These are phyloP conservation scores for Pseudogymnoascus sp. DNA, from an alignment of 2,329 filamentous ascomycete species.

Conservation along the genomic window DNA sequence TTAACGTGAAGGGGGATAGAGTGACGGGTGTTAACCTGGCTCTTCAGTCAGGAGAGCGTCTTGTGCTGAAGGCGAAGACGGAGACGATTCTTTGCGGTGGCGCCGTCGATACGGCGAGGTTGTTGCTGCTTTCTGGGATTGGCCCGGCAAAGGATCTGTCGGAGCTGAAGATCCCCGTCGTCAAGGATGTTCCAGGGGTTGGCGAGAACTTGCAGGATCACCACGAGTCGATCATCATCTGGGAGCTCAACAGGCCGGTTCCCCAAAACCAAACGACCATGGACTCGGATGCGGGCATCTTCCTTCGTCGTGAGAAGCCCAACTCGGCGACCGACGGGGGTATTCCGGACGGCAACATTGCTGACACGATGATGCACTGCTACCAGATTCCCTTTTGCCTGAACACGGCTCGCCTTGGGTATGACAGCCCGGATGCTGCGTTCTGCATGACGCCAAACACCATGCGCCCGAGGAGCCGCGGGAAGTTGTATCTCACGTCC, in stretches of 20 bases:
- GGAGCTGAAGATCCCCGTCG: slow-evolving; percentile 26
- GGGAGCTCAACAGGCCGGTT: slow-evolving; percentile 35
- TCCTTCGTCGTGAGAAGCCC: slow-evolving; percentile 67
- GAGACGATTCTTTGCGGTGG: slow-evolving; percentile 54
- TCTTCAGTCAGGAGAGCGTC: slow-evolving; percentile 43
- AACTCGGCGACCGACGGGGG: slow-evolving; percentile 49
- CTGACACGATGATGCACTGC: slow-evolving; percentile 94
- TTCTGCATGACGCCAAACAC: slow-evolving; percentile 48
- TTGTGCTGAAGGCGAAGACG: slow-evolving; percentile 54
- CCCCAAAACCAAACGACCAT: slow-evolving; percentile 31
- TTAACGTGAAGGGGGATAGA: slow-evolving; percentile 62
- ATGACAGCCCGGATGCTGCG: slow-evolving; percentile 40
- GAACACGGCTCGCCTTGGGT: slow-evolving; percentile 76
- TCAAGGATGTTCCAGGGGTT: slow-evolving; percentile 28
- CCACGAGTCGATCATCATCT: slow-evolving; percentile 40
- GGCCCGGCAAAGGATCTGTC: slow-evolving; percentile 27
- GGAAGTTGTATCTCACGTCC: slow-evolving; percentile 48
- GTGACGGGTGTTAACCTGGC: slow-evolving; percentile 68
- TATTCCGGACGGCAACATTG: slow-evolving; percentile 60
- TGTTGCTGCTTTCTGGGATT: slow-evolving; percentile 33
- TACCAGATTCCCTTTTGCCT: slow-evolving; percentile 90
- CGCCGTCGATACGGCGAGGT: slow-evolving; percentile 30
- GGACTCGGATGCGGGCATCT: slow-evolving; percentile 49
- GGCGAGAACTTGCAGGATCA: slow-evolving; percentile 31
- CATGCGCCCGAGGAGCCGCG: slow-evolving; percentile 53